A percentile compares a stretch with the other conserved stretches of the same genome.
Evolutionary conservation across 1,139 yeast species (phyloP).

Genomic region (Suhomyces taliae): DNA sequence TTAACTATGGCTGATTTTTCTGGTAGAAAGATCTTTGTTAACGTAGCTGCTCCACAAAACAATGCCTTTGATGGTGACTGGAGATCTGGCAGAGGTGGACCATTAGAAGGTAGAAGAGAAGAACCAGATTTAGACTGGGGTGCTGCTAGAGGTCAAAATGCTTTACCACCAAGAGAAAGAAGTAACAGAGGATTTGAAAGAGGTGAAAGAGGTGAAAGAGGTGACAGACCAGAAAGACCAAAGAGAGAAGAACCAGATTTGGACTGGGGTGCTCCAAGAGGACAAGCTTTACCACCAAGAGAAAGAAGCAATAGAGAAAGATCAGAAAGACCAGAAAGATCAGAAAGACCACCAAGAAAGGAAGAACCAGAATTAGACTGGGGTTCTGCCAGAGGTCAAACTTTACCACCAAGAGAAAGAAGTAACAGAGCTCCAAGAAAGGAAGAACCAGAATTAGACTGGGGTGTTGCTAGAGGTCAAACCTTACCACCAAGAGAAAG

Average conservation of each 20-base stretch:
- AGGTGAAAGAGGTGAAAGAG: conserved; percentile 20
- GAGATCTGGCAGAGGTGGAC: conserved; percentile 44
- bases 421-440: conserved; percentile 34
- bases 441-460: conserved; percentile 57
- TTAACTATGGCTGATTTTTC: conserved; percentile 63
- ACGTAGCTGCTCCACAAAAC: conserved; percentile 86
- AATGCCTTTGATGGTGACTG: conserved; percentile 50
- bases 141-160: conserved; percentile 34
- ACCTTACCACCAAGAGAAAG: conserved; percentile 24
- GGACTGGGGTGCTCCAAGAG: conserved; percentile 58
- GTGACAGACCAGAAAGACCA: conserved; percentile 30
- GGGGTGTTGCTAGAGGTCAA: conserved; percentile 36
- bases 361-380: conserved; percentile 39
- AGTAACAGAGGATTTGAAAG: conserved; percentile 24
- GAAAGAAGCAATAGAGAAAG: conserved; percentile 34
- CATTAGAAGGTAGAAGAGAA: conserved; percentile 26
- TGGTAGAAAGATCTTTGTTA: conserved; percentile 78
- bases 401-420: conserved; percentile 35
- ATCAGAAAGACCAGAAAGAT: conserved; percentile 28
- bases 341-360: conserved; percentile 30
- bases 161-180: conserved; percentile 44
- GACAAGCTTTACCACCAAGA: conserved; percentile 37
- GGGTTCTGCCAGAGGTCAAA: conserved; percentile 39
- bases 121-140: conserved; percentile 33
- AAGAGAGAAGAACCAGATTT: conserved; percentile 35